Evolutionary conservation across 2,329 filamentous ascomycete genomes (phyloP).

Genomic region (Raffaelea ambrosiae): DNA sequence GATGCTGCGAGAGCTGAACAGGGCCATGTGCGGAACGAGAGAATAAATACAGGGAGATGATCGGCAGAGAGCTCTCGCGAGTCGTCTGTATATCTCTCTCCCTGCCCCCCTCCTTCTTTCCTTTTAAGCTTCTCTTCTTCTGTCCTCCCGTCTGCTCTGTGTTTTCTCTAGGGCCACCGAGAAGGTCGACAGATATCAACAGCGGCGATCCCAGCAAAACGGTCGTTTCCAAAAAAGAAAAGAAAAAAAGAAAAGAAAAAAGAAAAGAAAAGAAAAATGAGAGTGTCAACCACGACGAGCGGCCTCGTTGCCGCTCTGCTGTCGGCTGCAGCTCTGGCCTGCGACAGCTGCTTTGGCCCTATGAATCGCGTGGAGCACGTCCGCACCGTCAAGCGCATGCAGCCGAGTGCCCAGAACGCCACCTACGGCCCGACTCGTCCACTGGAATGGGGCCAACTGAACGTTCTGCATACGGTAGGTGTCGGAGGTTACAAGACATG

Average conservation of each 20-base stretch:
- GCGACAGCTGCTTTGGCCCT: constrained; percentile 33
- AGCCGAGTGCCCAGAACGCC: constrained; percentile 34
- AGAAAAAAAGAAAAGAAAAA: no score
- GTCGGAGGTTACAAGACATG: background rate
- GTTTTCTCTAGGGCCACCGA: no score
- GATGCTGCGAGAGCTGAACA: no score
- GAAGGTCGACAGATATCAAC: no score
- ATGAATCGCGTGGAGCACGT: constrained; percentile 27
- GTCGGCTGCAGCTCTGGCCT: constrained; percentile 22
- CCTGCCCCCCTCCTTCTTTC: background rate
- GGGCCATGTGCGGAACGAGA: no score
- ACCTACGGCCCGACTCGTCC: constrained; percentile 31
- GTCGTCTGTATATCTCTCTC: background rate
- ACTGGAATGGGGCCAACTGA: constrained; percentile 55
- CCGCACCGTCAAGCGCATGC: constrained; percentile 39
- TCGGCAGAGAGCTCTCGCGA: no score
- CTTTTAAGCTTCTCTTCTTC: background rate
- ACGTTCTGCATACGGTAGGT: constrained; percentile 47
- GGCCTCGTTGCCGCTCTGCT: constrained; percentile 6
- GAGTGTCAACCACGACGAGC: background rate
- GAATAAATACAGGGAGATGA: no score
- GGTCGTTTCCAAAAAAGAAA: no score
- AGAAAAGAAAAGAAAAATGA: no score
- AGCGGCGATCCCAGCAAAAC: no score
- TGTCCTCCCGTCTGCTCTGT: background rate